Percentiles rank a stretch among this genome's conserved stretches.
phyloP scores from a whole-genome alignment of 2,329 filamentous ascomycete species.

The Anisogramma anomala region DNA sequence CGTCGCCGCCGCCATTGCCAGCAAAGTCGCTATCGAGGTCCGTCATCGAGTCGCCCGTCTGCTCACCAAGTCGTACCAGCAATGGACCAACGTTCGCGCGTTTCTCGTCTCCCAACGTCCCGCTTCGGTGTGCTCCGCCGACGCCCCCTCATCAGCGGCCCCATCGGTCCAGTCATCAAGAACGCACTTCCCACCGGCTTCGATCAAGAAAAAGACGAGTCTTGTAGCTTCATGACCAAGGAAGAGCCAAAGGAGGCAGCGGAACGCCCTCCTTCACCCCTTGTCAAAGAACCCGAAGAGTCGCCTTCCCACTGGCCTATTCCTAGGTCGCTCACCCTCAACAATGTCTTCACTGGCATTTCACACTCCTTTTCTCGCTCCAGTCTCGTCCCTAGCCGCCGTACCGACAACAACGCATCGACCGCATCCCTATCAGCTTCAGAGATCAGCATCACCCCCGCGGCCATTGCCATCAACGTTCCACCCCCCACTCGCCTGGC shows the following conservation, averaged over 20 bases:
- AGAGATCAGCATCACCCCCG: slow-evolving; percentile 7
- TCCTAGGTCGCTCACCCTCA: slow-evolving; percentile 8
- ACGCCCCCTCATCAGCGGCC: slow-evolving; percentile 11
- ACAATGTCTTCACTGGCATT: slow-evolving; percentile 8
- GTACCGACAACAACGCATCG: slow-evolving; percentile 2
- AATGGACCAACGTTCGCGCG: slow-evolving; percentile 8
- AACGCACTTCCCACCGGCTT: background rate
- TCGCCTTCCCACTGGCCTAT: slow-evolving; percentile 2
- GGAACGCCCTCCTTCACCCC: background rate
- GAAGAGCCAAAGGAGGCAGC: background rate
- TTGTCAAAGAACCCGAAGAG: background rate
- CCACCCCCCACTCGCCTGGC: background rate
- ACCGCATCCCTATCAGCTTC: slow-evolving; percentile 6
- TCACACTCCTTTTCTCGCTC: slow-evolving; percentile 11
- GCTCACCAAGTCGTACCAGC: background rate
- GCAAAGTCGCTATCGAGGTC: background rate
- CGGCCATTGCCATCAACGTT: background rate
- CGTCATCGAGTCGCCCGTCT: background rate
- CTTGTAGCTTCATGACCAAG: background rate
- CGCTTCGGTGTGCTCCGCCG: slow-evolving; percentile 7
- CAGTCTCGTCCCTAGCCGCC: slow-evolving; percentile 4
- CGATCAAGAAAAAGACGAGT: no score
- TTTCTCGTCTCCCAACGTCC: slow-evolving; percentile 12
- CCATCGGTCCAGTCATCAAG: slow-evolving; percentile 10
- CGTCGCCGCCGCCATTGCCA: slow-evolving; percentile 1